phyloP scores from a whole-genome alignment of 1,284 basidiomycete species.

The Cerioporus squamosus region DNA sequence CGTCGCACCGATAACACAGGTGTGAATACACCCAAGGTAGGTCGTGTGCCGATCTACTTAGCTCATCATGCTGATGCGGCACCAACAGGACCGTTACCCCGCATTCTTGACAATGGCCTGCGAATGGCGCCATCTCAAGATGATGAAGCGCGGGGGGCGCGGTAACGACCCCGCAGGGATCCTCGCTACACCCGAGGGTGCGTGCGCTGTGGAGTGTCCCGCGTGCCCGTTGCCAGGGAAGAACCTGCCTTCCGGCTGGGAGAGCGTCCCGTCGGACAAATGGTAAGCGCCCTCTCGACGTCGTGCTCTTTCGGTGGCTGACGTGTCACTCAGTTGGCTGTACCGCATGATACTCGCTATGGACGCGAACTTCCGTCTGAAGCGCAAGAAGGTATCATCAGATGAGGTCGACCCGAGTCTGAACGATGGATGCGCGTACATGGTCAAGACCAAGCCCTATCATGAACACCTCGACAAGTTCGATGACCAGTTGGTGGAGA shows the following conservation, averaged over 20 bases:
- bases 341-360: constrained; percentile 13
- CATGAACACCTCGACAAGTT: not conserved
- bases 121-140: constrained; percentile 25
- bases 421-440: constrained; percentile 29
- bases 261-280: too few relatives aligned
- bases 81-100: constrained; percentile 22
- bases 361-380: constrained; percentile 34
- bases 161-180: constrained; percentile 23
- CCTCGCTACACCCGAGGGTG: constrained; percentile 18
- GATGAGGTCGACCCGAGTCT: constrained; percentile 29
- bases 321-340: too few relatives aligned
- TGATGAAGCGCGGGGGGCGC: constrained; percentile 26
- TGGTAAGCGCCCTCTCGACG: too few relatives aligned
- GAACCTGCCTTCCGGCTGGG: constrained; percentile 29
- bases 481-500: not conserved
- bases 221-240: constrained; percentile 34
- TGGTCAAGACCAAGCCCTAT: constrained; percentile 22
- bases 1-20: constrained; percentile 14
- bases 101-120: constrained; percentile 21
- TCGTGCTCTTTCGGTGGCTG: too few relatives aligned
- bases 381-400: constrained; percentile 23
- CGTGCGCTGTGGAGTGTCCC: constrained; percentile 30
- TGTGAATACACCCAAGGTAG: not conserved
- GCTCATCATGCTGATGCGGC: too few relatives aligned
- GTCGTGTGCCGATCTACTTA: constrained; percentile 5